A percentile compares a stretch with the other conserved stretches of the same genome.
These are phyloP conservation scores for Paramecium octaurelia DNA, from an alignment of 73 alveolate genomes.

Conservation along the genomic window DNA sequence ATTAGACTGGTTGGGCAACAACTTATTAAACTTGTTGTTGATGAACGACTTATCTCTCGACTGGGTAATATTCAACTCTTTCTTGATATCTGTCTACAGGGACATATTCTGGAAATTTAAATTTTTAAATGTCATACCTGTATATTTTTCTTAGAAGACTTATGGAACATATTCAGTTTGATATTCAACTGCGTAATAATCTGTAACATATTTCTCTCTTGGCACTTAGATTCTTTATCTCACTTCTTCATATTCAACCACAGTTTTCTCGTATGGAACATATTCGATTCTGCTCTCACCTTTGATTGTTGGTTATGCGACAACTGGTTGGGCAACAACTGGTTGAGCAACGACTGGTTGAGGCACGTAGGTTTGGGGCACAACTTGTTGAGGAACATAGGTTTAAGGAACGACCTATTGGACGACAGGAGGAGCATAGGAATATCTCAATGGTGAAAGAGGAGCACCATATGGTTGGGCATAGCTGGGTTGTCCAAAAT, in stretches of 20 bases:
- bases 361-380: neutral
- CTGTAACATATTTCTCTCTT: conserved; percentile 58
- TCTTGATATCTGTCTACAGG: conserved; percentile 59
- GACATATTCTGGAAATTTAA: conserved; percentile 46
- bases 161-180: conserved; percentile 64
- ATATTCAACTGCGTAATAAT: conserved; percentile 63
- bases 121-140: conserved; percentile 22
- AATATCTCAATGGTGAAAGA: conserved; percentile 6
- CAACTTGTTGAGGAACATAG: neutral
- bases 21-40: conserved; percentile 26
- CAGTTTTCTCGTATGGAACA: conserved; percentile 62
- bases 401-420: neutral
- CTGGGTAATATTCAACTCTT: conserved; percentile 59
- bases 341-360: conserved; percentile 33
- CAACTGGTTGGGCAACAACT: conserved; percentile 31
- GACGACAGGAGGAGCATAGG: neutral
- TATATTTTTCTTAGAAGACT: conserved; percentile 59
- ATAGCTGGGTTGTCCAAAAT: neutral
- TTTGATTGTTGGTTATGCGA: conserved; percentile 47
- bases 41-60: conserved; percentile 57
- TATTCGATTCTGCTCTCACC: conserved; percentile 66
- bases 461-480: neutral
- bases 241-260: conserved; percentile 62
- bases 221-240: conserved; percentile 57
- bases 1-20: neutral